Evolutionary conservation across 1,284 basidiomycete genomes (phyloP).

Genomic region (Irpex rosettiformis): DNA sequence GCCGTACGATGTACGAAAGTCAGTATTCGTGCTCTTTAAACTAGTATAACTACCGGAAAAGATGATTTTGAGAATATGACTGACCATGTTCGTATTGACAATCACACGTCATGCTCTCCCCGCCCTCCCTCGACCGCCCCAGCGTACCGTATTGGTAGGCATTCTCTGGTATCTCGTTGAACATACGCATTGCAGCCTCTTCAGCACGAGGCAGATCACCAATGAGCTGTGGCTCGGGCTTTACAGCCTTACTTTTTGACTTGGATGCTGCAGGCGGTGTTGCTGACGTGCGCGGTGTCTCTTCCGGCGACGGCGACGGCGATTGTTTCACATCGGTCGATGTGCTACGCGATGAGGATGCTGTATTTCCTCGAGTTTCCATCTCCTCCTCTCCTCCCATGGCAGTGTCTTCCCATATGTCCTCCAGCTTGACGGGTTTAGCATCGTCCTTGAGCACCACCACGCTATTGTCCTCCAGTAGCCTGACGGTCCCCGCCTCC

Average conservation of each 20-base stretch:
- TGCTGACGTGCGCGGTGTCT: slow-evolving; percentile 28
- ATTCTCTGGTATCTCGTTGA: slow-evolving; percentile 73
- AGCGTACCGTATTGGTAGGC: slow-evolving; percentile 87
- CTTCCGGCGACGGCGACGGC: slow-evolving; percentile 16
- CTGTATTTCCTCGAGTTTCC: slow-evolving; percentile 1
- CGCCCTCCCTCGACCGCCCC: slow-evolving; percentile 82
- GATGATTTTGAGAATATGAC: slow-evolving; percentile 33
- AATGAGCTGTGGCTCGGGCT: slow-evolving; percentile 61
- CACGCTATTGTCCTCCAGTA: slow-evolving; percentile 14
- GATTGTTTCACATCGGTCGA: slow-evolving; percentile 9
- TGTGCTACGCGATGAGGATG: slow-evolving; percentile 7
- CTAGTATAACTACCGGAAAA: slow-evolving; percentile 19
- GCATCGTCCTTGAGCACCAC: slow-evolving; percentile 10
- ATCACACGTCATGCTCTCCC: slow-evolving; percentile 94
- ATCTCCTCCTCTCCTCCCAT: slow-evolving; percentile 10
- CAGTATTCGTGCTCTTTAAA: slow-evolving; percentile 12
- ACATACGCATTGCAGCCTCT: slow-evolving; percentile 71
- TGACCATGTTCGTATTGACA: slow-evolving; percentile 81
- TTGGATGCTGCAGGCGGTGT: slow-evolving; percentile 26
- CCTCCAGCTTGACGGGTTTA: neutral
- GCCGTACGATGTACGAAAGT: slow-evolving; percentile 10
- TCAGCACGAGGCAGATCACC: slow-evolving; percentile 75
- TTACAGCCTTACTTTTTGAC: slow-evolving; percentile 27
- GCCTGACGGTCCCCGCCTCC: slow-evolving; percentile 2
- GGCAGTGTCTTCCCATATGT: slow-evolving; percentile 2